Percentiles rank a stretch among this genome's conserved stretches.
These are phyloP conservation scores for Trichoderma guizhouense DNA, from an alignment of 2,329 filamentous ascomycete species.

Conservation along the genomic window DNA sequence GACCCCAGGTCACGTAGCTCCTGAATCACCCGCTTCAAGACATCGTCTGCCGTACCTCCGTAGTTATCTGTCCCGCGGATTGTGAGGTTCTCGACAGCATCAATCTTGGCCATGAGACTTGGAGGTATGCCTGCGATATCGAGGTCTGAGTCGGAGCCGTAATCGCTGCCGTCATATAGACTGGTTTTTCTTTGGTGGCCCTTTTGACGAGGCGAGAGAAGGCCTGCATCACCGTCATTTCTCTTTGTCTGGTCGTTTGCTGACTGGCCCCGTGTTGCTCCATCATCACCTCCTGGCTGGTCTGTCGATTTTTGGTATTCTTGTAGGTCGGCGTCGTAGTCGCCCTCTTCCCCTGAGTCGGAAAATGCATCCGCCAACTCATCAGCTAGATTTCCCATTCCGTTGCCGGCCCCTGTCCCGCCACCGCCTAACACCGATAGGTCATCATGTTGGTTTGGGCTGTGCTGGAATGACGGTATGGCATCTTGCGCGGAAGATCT, in stretches of 20 bases:
- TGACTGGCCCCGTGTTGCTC: conserved; percentile 5
- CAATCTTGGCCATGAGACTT: conserved; percentile 65
- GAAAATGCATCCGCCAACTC: conserved; percentile 73
- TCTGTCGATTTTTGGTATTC: background rate
- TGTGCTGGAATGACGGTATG: conserved; percentile 46
- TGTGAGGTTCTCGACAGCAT: conserved; percentile 68
- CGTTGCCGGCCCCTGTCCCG: conserved; percentile 45
- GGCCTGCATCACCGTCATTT: conserved; percentile 39
- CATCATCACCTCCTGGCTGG: background rate
- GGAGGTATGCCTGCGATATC: conserved; percentile 66
- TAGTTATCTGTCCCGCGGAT: conserved; percentile 63
- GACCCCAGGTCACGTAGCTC: conserved; percentile 69
- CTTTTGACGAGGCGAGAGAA: conserved; percentile 43
- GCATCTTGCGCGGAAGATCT: conserved; percentile 51
- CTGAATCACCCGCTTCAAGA: conserved; percentile 66
- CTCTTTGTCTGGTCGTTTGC: conserved; percentile 33
- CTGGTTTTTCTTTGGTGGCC: conserved; percentile 52
- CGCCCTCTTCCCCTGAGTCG: conserved; percentile 60
- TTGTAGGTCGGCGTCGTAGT: conserved; percentile 41
- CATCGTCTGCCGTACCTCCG: conserved; percentile 61
- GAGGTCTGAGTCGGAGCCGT: conserved; percentile 68
- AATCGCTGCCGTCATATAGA: conserved; percentile 71
- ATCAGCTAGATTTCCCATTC: conserved; percentile 74
- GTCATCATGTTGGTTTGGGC: conserved; percentile 49
- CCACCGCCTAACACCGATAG: conserved; percentile 44